phyloP scores from a whole-genome alignment of 1,284 basidiomycete genomes.

The Meira nashicola region DNA sequence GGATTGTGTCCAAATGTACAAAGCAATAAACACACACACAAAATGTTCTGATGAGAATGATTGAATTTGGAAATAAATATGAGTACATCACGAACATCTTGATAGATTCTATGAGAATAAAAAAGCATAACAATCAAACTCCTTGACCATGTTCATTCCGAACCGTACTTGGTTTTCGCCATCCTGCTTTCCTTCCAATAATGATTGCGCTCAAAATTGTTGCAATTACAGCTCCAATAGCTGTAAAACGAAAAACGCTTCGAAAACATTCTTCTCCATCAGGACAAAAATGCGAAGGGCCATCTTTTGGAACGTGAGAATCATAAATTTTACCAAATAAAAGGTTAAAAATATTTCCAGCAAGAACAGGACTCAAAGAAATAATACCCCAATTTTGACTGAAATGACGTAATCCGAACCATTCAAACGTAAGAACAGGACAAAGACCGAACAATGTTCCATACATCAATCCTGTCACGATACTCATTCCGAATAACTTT shows the following conservation, averaged over 20 bases:
- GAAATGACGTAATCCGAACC: conserved; percentile 78
- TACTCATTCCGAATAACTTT: conserved; percentile 70
- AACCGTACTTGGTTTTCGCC: conserved; percentile 1
- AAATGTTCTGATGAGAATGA: too few species aligned
- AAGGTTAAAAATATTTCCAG: conserved; percentile 77
- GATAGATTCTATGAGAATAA: too few species aligned
- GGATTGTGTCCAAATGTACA: too few species aligned
- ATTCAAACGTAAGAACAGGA: conserved; percentile 74
- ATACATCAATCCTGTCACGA: conserved; percentile 68
- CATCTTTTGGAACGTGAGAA: conserved; percentile 21
- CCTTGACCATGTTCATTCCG: neutral
- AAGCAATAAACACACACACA: too few species aligned
- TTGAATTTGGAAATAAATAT: too few species aligned
- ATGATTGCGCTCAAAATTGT: conserved; percentile 31
- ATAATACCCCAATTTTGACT: conserved; percentile 82
- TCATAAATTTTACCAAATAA: conserved; percentile 64
- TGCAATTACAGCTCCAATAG: conserved; percentile 29
- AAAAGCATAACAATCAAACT: too few species aligned
- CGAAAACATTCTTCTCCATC: conserved; percentile 49
- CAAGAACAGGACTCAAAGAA: conserved; percentile 69
- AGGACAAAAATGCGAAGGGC: conserved; percentile 32
- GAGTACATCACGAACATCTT: too few species aligned
- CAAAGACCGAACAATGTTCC: conserved; percentile 72
- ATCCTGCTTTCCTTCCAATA: conserved; percentile 19
- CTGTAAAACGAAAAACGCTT: conserved; percentile 41